These are phyloP conservation scores for Lichina pygmaea DNA, from an alignment of 495 filamentous ascomycete species.

Conservation along the genomic window DNA sequence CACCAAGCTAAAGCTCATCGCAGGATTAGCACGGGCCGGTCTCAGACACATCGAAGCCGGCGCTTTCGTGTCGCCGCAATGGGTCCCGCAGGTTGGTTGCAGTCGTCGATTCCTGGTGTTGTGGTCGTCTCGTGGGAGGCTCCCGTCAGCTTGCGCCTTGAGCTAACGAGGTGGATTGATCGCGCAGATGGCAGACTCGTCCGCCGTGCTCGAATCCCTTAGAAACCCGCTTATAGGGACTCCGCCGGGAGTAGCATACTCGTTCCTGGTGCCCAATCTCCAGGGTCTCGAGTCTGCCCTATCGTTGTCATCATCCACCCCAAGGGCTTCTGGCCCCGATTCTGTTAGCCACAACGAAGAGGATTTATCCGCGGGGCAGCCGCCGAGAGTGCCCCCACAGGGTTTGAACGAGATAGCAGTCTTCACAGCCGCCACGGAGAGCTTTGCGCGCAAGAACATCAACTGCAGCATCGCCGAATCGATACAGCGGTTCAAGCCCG, in stretches of 20 bases:
- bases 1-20: slow-evolving; percentile 69
- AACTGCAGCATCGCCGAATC: slow-evolving; percentile 74
- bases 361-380: not conserved
- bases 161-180: not conserved
- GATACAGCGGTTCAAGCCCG: slow-evolving; percentile 43
- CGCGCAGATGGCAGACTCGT: slow-evolving; percentile 67
- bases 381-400: slow-evolving; percentile 4
- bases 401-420: slow-evolving; percentile 51
- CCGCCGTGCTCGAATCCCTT: slow-evolving; percentile 52
- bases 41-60: slow-evolving; percentile 78
- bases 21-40: slow-evolving; percentile 58
- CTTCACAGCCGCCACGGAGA: slow-evolving; percentile 78
- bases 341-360: not conserved
- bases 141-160: not conserved
- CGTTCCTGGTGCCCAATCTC: slow-evolving; percentile 77
- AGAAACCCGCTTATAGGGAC: slow-evolving; percentile 30
- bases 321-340: slow-evolving; percentile 11
- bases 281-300: slow-evolving; percentile 45
- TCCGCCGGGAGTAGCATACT: slow-evolving; percentile 48
- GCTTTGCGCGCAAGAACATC: slow-evolving; percentile 73
- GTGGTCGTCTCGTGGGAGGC: not conserved
- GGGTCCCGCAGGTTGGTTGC: slow-evolving; percentile 66
- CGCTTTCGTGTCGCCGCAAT: slow-evolving; percentile 87
- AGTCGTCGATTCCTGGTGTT: not conserved
- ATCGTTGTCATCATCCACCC: slow-evolving; percentile 8